Conservation (phyloP, 495 filamentous ascomycete genomes). For the Penicillium fimorum region DNA sequence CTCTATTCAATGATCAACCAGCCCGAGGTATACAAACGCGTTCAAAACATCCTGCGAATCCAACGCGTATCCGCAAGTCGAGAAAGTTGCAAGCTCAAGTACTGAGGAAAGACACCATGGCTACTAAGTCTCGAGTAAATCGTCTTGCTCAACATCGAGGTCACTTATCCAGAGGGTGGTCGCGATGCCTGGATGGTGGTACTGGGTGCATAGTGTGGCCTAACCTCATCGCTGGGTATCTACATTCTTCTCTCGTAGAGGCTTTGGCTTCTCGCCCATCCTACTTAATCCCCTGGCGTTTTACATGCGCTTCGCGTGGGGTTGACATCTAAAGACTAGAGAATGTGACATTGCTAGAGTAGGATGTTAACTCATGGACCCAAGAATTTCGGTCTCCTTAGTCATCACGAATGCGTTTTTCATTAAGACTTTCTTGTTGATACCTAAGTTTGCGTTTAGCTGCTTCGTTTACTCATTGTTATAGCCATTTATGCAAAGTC, state of each 20-base stretch:
- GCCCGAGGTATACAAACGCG: background rate
- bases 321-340: background rate
- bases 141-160: background rate
- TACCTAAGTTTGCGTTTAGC: background rate
- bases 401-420: background rate
- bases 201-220: conserved; percentile 54
- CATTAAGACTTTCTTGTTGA: background rate
- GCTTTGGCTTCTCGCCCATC: background rate
- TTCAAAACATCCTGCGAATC: background rate
- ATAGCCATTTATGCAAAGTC: background rate
- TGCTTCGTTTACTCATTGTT: background rate
- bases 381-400: background rate
- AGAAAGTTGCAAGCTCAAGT: background rate
- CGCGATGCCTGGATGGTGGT: conserved; percentile 32
- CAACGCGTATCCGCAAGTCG: background rate
- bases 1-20: background rate
- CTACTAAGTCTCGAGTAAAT: background rate
- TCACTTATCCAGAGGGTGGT: background rate
- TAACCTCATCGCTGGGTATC: conserved; percentile 59
- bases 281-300: background rate
- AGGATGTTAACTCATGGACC: background rate
- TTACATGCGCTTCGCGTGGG: background rate
- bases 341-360: background rate
- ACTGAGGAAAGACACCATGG: background rate
- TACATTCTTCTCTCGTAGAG: conserved; percentile 40